Evolutionary conservation across 805 yeast genomes (phyloP).

Genomic region (Torulaspora maleeae): DNA sequence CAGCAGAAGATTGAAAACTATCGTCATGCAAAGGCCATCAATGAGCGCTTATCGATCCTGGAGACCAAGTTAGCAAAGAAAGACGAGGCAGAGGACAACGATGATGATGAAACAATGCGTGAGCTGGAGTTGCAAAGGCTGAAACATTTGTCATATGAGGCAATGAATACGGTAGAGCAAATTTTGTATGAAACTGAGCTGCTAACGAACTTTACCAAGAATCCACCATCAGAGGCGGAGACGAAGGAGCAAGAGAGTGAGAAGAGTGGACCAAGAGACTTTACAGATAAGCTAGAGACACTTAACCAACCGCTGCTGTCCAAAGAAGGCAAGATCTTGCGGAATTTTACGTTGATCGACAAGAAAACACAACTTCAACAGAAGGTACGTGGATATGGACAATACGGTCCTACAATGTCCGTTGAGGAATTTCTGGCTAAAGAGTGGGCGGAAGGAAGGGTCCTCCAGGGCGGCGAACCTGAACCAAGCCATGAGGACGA

Average conservation of each 20-base stretch:
- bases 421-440: slow-evolving; percentile 87
- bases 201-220: slow-evolving; percentile 41
- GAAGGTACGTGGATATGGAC: slow-evolving; percentile 87
- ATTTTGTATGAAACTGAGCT: slow-evolving; percentile 63
- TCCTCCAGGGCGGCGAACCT: slow-evolving; percentile 48
- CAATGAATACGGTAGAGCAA: slow-evolving; percentile 55
- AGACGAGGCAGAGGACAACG: slow-evolving; percentile 33
- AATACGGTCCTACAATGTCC: slow-evolving; percentile 86
- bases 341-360: slow-evolving; percentile 76
- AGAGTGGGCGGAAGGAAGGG: slow-evolving; percentile 81
- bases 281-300: slow-evolving; percentile 60
- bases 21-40: slow-evolving; percentile 54
- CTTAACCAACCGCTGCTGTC: slow-evolving; percentile 52
- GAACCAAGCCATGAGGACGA: slow-evolving; percentile 41
- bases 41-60: slow-evolving; percentile 41
- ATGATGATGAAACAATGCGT: slow-evolving; percentile 64
- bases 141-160: slow-evolving; percentile 45
- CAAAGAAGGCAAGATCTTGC: slow-evolving; percentile 68
- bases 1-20: slow-evolving; percentile 68
- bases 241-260: slow-evolving; percentile 10
- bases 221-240: slow-evolving; percentile 18
- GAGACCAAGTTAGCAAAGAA: slow-evolving; percentile 32
- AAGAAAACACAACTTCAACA: slow-evolving; percentile 51
- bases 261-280: slow-evolving; percentile 41
- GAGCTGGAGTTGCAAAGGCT: slow-evolving; percentile 53